Conservation (phyloP, 345 rosid genomes). For the Firmiana major region DNA sequence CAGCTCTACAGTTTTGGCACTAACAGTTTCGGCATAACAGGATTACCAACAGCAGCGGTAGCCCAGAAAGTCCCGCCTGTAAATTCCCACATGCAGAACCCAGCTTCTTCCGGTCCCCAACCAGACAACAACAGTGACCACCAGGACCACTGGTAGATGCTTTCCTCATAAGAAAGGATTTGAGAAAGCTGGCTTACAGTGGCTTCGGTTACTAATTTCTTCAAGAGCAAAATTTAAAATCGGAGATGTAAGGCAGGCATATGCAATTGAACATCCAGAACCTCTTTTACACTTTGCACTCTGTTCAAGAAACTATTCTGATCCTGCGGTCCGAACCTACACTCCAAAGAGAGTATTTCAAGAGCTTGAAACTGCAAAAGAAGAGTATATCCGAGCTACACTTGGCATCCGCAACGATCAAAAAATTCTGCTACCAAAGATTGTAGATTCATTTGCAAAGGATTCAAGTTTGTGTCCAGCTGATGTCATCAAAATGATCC, state of each 20-base stretch:
- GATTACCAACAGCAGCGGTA: no score
- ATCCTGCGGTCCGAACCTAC: constrained; percentile 93
- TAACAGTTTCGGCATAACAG: no score
- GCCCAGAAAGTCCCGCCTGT: no score
- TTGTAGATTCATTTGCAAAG: constrained; percentile 67
- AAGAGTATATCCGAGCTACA: constrained; percentile 78
- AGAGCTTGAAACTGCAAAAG: constrained; percentile 84
- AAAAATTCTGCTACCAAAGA: constrained; percentile 76
- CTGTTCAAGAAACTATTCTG: constrained; percentile 88
- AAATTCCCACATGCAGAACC: no score
- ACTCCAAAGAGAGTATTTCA: constrained; percentile 69
- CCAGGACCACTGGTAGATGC: no score
- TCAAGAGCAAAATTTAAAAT: constrained; percentile 68
- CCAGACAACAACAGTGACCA: no score
- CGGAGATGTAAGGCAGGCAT: constrained; percentile 66
- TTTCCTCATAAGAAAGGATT: no score
- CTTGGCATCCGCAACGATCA: constrained; percentile 64
- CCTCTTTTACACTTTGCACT: constrained; percentile 82
- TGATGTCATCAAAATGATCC: constrained; percentile 64
- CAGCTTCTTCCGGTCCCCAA: no score
- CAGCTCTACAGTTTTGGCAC: no score
- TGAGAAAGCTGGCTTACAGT: constrained; percentile 43
- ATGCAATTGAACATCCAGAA: constrained; percentile 60
- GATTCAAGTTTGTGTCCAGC: constrained; percentile 56
- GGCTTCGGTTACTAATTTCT: constrained; percentile 72